Evolutionary conservation across 176 grass and related monocot genomes (phyloP), one percentile per base, ranked within the genome.

Genomic region (Cenchrus americanus): DNA sequence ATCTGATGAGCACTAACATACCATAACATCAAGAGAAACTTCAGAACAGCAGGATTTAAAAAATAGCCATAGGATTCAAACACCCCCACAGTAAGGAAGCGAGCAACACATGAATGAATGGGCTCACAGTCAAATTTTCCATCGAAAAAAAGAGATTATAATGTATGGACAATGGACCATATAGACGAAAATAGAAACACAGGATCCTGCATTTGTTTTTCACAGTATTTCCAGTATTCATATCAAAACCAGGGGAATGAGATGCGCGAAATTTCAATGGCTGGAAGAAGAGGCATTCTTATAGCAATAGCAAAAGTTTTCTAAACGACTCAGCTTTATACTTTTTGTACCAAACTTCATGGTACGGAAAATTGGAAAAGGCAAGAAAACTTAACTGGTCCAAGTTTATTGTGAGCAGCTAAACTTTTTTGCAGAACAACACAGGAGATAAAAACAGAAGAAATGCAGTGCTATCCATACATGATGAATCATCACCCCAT

Each of bases 191-290:
- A 51, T 26, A 51, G 22, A 51, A 72, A 51, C 14, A 72, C 69
- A 50, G n/a, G 13, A 71, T 71, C 44, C n/a, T 71, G 21, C 11
- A 24, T 71, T 70, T 69, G 21, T 26, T 26, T 15, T 24, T 71
- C 44, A 71, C 14, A 71, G 60, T 49, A 71, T 71, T 71, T 72
- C 69, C 46, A 51, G 17, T 72, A 24, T 50, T 24, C 69, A 48
- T 71, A 49, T 37, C 34, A 37, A 37, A 37, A 37, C 34, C 34
- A 37, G 34, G 34, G 2, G 2, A 53, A 53, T 9, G 24, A 19
- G 22, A 65, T 27, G 22, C 2, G 0, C 1, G 18, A 32, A 78
- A 30, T 21, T 27, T 64, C 10, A 79, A 51, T 50, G 8, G 10
- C 17, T 3, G 4, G 49, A 68, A 68, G 27, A 32, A 79, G 32